phyloP scores from a whole-genome alignment of 768 basidiomycete genomes.

The Podaxis sp. region DNA sequence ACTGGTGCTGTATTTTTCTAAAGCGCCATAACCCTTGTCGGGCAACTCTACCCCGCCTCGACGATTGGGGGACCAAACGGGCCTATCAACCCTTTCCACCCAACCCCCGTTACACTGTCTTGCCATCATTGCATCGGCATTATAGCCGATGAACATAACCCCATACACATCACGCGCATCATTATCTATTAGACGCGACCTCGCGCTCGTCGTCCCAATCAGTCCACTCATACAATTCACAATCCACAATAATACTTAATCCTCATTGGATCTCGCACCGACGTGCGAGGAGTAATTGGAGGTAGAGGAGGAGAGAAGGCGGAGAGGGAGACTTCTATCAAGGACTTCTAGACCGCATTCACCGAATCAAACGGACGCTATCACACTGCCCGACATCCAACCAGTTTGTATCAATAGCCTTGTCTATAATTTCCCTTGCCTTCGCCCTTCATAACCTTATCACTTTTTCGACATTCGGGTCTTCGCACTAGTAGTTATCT shows the following conservation, averaged over 20 bases:
- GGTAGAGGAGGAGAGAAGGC: background rate
- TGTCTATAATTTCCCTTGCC: constrained; percentile 10
- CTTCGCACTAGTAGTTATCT: background rate
- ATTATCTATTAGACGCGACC: constrained; percentile 4
- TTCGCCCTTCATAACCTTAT: background rate
- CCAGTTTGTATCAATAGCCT: constrained; percentile 26
- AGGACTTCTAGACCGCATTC: constrained; percentile 25
- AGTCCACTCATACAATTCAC: constrained; percentile 11
- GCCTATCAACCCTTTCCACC: background rate
- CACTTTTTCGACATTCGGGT: background rate
- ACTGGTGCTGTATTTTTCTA: constrained; percentile 64
- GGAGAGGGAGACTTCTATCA: constrained; percentile 20
- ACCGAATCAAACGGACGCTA: constrained; percentile 29
- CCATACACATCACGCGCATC: background rate
- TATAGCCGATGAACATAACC: background rate
- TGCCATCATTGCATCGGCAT: background rate
- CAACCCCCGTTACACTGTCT: background rate
- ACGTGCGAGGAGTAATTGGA: constrained; percentile 3
- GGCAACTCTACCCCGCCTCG: constrained; percentile 8
- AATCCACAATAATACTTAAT: constrained; percentile 16
- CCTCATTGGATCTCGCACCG: constrained; percentile 3
- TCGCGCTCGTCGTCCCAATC: constrained; percentile 11
- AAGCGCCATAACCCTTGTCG: constrained; percentile 22
- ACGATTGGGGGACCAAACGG: background rate
- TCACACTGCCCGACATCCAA: constrained; percentile 5